Evolutionary conservation across 306 rosid species (phyloP).

Genomic region (Vigna unguiculata): DNA sequence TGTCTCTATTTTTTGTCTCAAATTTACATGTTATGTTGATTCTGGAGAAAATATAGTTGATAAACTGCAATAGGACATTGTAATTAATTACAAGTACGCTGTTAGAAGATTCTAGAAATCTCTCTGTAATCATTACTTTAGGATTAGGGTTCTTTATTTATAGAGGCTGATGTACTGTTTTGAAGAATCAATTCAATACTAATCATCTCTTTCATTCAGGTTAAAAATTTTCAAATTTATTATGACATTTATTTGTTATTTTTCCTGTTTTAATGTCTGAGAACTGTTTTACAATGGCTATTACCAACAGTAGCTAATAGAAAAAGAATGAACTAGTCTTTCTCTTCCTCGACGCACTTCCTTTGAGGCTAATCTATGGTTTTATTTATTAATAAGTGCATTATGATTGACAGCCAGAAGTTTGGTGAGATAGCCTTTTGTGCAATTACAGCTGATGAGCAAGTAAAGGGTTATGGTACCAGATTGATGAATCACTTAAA

Average conservation of each 20-base stretch:
- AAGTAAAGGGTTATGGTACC: conserved; percentile 97
- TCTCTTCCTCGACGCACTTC: too few relatives aligned
- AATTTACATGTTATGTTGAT: not conserved
- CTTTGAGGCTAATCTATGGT: not conserved
- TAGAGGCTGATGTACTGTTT: too few relatives aligned
- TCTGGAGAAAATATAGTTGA: too few relatives aligned
- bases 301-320: conserved; percentile 3
- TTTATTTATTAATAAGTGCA: conserved; percentile 33
- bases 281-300: conserved; percentile 27
- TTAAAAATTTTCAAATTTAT: too few relatives aligned
- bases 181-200: too few relatives aligned
- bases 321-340: conserved; percentile 13
- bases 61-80: too few relatives aligned
- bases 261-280: conserved; percentile 14
- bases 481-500: conserved; percentile 98
- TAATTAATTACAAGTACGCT: too few relatives aligned
- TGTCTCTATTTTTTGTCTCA: not conserved
- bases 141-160: too few relatives aligned
- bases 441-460: conserved; percentile 96
- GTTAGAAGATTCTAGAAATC: too few relatives aligned
- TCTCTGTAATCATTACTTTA: too few relatives aligned
- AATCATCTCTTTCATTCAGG: too few relatives aligned
- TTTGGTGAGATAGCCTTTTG: conserved; percentile 97
- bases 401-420: conserved; percentile 68
- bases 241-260: conserved; percentile 15